Conservation (phyloP, 2,329 filamentous ascomycete genomes). For the Pyricularia pennisetigena region DNA sequence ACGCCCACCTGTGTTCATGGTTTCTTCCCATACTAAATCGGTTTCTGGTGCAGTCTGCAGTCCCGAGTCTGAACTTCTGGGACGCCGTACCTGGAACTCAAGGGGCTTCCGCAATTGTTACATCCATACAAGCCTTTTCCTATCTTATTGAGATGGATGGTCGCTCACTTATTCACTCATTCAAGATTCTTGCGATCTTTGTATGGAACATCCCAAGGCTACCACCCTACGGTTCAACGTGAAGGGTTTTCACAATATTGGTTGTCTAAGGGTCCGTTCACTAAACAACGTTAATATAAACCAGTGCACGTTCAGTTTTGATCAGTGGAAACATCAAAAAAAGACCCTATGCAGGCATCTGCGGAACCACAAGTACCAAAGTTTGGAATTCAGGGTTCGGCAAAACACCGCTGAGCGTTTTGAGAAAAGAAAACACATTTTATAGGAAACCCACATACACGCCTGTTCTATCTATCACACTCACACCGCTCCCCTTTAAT, state of each 20-base stretch:
- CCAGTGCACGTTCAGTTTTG: not conserved
- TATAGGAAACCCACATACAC: not conserved
- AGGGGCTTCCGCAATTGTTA: not conserved
- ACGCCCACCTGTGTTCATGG: not conserved
- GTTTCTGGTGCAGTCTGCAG: no score
- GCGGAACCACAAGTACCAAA: not conserved
- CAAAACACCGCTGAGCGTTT: not conserved
- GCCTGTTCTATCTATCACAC: not conserved
- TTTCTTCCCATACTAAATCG: not conserved
- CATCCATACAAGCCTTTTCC: not conserved
- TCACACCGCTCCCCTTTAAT: not conserved
- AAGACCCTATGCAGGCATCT: not conserved
- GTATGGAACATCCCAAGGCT: not conserved
- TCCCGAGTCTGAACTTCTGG: no score
- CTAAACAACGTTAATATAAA: not conserved
- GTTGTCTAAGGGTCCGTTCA: not conserved
- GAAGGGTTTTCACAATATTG: not conserved
- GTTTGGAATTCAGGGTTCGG: not conserved
- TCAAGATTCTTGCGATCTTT: not conserved
- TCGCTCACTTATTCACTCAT: no score
- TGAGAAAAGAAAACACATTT: not conserved
- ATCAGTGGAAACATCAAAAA: not conserved
- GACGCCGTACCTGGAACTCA: no score
- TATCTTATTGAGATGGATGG: no score
- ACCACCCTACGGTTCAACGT: not conserved